phyloP scores from a whole-genome alignment of 176 grass and related monocot genomes.

The Rhynchospora pubera region DNA sequence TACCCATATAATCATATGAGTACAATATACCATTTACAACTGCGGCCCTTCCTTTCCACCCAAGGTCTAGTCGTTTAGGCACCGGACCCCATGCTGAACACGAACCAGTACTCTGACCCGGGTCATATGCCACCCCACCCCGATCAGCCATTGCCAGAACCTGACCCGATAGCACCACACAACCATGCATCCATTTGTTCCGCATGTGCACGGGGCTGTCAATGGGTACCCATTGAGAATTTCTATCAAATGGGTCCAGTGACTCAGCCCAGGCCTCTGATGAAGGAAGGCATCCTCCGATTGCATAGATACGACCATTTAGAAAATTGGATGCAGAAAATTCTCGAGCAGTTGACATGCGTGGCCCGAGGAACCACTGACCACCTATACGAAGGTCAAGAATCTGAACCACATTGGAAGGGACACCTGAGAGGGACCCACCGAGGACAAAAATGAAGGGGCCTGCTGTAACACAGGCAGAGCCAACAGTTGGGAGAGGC shows the following conservation, averaged over 20 bases:
- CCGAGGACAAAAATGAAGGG: conserved; percentile 59
- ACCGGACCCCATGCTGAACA: conserved; percentile 50
- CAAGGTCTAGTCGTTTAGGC: conserved; percentile 56
- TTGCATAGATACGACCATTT: conserved; percentile 23
- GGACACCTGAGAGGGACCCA: conserved; percentile 43
- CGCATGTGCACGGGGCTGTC: conserved; percentile 51
- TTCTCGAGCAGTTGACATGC: conserved; percentile 65
- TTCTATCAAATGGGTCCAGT: conserved; percentile 38
- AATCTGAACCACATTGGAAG: conserved; percentile 44
- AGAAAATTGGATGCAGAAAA: conserved; percentile 45
- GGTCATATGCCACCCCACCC: conserved; percentile 64
- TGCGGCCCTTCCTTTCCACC: conserved; percentile 76
- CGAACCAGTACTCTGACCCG: conserved; percentile 21
- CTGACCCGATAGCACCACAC: conserved; percentile 49
- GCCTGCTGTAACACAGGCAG: conserved; percentile 34
- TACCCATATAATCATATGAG: conserved; percentile 76
- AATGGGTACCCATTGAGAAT: conserved; percentile 36
- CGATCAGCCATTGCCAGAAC: conserved; percentile 79
- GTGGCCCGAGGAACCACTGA: conserved; percentile 62
- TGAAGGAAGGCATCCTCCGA: conserved; percentile 66
- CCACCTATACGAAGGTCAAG: conserved; percentile 40
- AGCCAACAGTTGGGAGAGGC: conserved; percentile 31
- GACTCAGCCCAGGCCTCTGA: conserved; percentile 61
- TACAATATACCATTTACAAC: conserved; percentile 67
- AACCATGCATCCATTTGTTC: conserved; percentile 97